phyloP scores from a whole-genome alignment of 805 yeast genomes.

The Ogataea minuta region DNA sequence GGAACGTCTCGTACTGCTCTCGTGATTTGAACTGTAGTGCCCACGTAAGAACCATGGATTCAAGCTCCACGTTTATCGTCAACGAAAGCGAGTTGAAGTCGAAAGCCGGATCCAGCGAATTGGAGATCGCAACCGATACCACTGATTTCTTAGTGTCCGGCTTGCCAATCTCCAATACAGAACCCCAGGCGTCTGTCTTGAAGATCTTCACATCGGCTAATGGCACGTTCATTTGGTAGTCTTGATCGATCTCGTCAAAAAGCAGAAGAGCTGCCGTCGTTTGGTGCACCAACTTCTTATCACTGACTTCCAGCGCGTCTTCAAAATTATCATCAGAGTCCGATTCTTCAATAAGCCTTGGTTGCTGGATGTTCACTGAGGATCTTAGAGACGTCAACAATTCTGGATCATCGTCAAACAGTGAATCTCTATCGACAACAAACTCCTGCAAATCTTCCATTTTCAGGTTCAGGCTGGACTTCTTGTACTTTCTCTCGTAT shows the following conservation, averaged over 20 bases:
- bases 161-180: constrained; percentile 46
- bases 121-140: constrained; percentile 42
- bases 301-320: constrained; percentile 30
- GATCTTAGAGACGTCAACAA: constrained; percentile 21
- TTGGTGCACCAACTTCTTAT: constrained; percentile 24
- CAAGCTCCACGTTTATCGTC: constrained; percentile 57
- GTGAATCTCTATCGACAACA: constrained; percentile 36
- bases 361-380: constrained; percentile 14
- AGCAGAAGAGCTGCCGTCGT: constrained; percentile 42
- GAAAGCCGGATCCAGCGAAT: constrained; percentile 64
- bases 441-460: constrained; percentile 57
- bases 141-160: constrained; percentile 23
- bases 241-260: constrained; percentile 51
- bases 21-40: constrained; percentile 51
- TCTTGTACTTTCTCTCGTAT: constrained; percentile 71
- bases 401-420: constrained; percentile 23
- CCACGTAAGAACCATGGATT: constrained; percentile 53
- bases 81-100: constrained; percentile 56
- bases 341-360: constrained; percentile 2
- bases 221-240: constrained; percentile 44
- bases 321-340: constrained; percentile 30
- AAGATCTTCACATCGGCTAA: constrained; percentile 37
- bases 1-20: constrained; percentile 48
- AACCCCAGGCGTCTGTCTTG: constrained; percentile 50
- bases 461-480: constrained; percentile 45